Percentiles rank a stretch among this genome's conserved stretches.
phyloP scores from a whole-genome alignment of 2,329 filamentous ascomycete genomes.

The Dryadomyces quercivorus region DNA sequence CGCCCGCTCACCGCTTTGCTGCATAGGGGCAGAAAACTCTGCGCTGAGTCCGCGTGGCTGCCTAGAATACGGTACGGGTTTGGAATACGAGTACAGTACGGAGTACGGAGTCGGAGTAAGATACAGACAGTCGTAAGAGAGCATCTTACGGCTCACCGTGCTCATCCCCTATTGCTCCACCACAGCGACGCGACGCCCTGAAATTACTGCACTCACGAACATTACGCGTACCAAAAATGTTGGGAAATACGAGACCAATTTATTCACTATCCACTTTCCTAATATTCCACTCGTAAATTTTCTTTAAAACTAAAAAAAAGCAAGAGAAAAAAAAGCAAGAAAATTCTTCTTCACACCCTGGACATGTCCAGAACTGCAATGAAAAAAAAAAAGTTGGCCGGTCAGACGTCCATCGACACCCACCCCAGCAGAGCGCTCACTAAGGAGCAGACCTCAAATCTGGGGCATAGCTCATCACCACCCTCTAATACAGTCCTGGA shows the following conservation, averaged over 20 bases:
- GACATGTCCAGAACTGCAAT: constrained; percentile 35
- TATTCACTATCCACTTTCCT: not conserved
- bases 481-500: constrained; percentile 58
- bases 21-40: too few relatives aligned
- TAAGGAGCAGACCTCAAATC: constrained; percentile 51
- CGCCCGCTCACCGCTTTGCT: too few relatives aligned
- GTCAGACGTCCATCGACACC: constrained; percentile 86
- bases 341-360: constrained; percentile 39
- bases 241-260: too few relatives aligned
- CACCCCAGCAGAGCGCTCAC: constrained; percentile 64
- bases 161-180: too few relatives aligned
- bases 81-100: not conserved
- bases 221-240: too few relatives aligned
- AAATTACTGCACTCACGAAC: too few relatives aligned
- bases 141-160: not conserved
- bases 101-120: not conserved
- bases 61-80: not conserved
- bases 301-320: not conserved
- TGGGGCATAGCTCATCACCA: constrained; percentile 91
- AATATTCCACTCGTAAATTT: too few relatives aligned
- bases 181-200: too few relatives aligned
- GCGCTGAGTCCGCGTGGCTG: not conserved
- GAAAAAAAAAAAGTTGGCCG: constrained; percentile 52
- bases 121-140: not conserved
- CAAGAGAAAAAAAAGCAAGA: too few relatives aligned